Evolutionary conservation across 148 eudicot species (phyloP).

Genomic region (Spergularia marina): DNA sequence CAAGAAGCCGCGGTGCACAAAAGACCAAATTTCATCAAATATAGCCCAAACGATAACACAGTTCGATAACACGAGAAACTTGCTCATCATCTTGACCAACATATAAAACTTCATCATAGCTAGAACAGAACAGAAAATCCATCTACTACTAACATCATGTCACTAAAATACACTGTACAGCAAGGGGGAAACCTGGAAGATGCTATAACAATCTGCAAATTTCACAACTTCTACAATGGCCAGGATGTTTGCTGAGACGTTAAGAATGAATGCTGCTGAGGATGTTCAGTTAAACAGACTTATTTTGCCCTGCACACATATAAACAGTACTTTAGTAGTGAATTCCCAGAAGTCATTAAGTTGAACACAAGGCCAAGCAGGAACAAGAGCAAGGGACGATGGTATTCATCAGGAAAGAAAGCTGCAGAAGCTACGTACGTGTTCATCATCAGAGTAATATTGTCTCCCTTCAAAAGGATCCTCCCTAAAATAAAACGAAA

Average conservation of each 20-base stretch:
- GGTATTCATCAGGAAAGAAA: neutral
- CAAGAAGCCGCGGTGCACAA: no score
- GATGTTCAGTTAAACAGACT: neutral
- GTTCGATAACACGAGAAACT: no score
- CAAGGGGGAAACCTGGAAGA: neutral
- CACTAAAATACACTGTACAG: neutral
- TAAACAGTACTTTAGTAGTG: neutral
- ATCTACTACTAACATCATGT: neutral
- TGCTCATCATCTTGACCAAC: no score
- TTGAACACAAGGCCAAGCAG: neutral
- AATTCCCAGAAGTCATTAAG: neutral
- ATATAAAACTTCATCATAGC: no score
- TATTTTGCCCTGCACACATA: conserved; percentile 20
- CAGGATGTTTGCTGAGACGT: neutral
- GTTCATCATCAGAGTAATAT: conserved; percentile 91
- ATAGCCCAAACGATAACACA: no score
- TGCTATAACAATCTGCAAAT: conserved; percentile 8
- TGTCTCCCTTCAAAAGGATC: conserved; percentile 83
- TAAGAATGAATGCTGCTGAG: neutral
- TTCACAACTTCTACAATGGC: neutral
- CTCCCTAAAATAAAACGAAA: conserved; percentile 43
- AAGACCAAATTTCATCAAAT: no score
- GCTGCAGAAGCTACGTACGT: conserved; percentile 36
- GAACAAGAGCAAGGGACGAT: neutral
- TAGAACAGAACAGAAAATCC: no score